Evolutionary conservation across 345 rosid genomes (phyloP).

Genomic region (Chamaenerion angustifolium): DNA sequence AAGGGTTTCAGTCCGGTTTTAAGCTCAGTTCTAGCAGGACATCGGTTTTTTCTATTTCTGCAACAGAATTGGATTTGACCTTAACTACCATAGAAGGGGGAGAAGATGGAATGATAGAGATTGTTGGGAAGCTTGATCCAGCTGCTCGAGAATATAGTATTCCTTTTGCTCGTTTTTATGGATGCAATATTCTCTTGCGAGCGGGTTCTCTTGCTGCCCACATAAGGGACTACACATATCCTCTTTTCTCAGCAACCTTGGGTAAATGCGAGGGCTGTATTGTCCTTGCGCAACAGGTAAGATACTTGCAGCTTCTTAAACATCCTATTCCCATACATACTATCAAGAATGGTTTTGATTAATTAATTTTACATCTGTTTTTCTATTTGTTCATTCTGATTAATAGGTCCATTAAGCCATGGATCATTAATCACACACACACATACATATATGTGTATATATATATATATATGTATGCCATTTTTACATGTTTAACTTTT

Average conservation of each 20-base stretch:
- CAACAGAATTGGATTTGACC: constrained; percentile 77
- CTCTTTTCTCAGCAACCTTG: constrained; percentile 65
- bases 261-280: constrained; percentile 83
- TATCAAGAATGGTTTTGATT: no score
- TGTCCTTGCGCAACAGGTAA: constrained; percentile 93
- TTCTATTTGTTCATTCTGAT: constrained; percentile 2
- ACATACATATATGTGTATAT: no score
- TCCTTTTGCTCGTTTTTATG: constrained; percentile 90
- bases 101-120: constrained; percentile 75
- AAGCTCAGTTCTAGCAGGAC: constrained; percentile 58
- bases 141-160: constrained; percentile 47
- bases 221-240: constrained; percentile 68
- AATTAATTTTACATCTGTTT: no score
- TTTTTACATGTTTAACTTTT: no score
- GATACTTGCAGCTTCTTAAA: background rate
- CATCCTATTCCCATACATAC: no score
- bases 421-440: no score
- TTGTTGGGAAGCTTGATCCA: constrained; percentile 75
- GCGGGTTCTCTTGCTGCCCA: constrained; percentile 51
- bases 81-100: constrained; percentile 75
- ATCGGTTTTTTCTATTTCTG: constrained; percentile 67
- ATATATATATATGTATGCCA: no score
- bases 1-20: constrained; percentile 89
- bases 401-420: background rate
- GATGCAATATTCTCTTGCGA: constrained; percentile 50